Percentiles rank a stretch among this genome's conserved stretches.
phyloP scores from a whole-genome alignment of 106 monocot species.

The Dendrobium catenatum region DNA sequence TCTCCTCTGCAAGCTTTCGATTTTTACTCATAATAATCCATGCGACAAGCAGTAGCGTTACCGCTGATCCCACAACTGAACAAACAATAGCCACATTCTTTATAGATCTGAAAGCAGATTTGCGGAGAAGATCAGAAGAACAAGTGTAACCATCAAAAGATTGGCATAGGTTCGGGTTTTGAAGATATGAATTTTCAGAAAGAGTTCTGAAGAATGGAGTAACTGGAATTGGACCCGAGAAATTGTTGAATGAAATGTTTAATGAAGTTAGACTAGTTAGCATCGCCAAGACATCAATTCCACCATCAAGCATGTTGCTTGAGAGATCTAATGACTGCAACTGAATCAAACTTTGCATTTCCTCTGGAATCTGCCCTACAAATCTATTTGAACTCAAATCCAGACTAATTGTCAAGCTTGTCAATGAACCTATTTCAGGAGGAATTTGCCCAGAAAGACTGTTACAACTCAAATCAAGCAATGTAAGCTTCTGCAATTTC shows the following conservation, averaged over 20 bases:
- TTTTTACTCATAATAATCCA: constrained; percentile 51
- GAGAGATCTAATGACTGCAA: constrained; percentile 59
- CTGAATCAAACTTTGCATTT: constrained; percentile 40
- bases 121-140: constrained; percentile 36
- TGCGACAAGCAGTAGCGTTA: constrained; percentile 20
- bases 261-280: constrained; percentile 57
- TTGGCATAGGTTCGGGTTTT: constrained; percentile 46
- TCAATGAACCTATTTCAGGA: constrained; percentile 50
- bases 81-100: constrained; percentile 39
- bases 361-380: constrained; percentile 40
- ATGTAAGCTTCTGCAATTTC: constrained; percentile 57
- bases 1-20: constrained; percentile 27
- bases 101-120: constrained; percentile 37
- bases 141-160: constrained; percentile 55
- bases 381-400: constrained; percentile 52
- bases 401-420: constrained; percentile 51
- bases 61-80: constrained; percentile 27
- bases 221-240: constrained; percentile 63
- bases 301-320: constrained; percentile 41
- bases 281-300: constrained; percentile 35
- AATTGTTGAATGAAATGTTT: constrained; percentile 69
- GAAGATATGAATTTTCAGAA: constrained; percentile 29
- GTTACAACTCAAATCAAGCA: constrained; percentile 61
- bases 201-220: constrained; percentile 63
- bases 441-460: constrained; percentile 44